A percentile compares a stretch with the other conserved stretches of the same genome.
Evolutionary conservation across 75 land plant species (phyloP).

Genomic region (Selaginella tamariscina): DNA sequence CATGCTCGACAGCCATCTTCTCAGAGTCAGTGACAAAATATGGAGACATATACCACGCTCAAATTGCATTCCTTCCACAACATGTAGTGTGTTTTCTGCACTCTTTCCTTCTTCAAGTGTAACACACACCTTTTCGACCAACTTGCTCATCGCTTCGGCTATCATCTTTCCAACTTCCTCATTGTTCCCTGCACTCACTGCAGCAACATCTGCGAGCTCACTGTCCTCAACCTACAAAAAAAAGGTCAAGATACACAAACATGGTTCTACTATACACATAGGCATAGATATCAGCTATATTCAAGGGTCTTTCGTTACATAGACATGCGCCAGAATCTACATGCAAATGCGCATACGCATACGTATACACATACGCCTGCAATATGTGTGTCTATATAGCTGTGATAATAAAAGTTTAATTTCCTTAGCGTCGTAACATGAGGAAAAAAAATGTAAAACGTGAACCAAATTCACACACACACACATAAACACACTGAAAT

Average conservation of each 20-base stretch:
- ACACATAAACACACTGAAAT: too few species aligned
- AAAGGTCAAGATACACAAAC: too few species aligned
- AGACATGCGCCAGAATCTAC: too few species aligned
- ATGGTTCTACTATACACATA: too few species aligned
- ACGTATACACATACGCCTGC: too few species aligned
- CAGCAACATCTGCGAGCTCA: conserved; percentile 85
- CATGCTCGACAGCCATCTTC: conserved; percentile 73
- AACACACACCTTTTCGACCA: conserved; percentile 68
- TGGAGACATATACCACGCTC: conserved; percentile 81
- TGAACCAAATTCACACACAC: too few species aligned
- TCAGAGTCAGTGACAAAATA: conserved; percentile 80
- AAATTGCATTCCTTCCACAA: conserved; percentile 88
- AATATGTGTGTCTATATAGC: too few species aligned
- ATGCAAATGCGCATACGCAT: too few species aligned
- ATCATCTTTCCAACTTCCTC: conserved; percentile 79
- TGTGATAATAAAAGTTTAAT: too few species aligned
- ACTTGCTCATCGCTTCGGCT: conserved; percentile 73
- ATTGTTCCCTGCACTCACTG: conserved; percentile 89
- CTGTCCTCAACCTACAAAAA: conserved; percentile 76
- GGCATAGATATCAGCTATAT: too few species aligned
- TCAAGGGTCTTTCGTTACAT: too few species aligned
- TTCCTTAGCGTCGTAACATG: too few species aligned
- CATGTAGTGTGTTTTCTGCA: conserved; percentile 62
- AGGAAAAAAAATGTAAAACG: background rate
- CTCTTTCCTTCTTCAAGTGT: conserved; percentile 78